Conservation (phyloP, 208 protist genomes). For the Trypanosoma rangeli region DNA sequence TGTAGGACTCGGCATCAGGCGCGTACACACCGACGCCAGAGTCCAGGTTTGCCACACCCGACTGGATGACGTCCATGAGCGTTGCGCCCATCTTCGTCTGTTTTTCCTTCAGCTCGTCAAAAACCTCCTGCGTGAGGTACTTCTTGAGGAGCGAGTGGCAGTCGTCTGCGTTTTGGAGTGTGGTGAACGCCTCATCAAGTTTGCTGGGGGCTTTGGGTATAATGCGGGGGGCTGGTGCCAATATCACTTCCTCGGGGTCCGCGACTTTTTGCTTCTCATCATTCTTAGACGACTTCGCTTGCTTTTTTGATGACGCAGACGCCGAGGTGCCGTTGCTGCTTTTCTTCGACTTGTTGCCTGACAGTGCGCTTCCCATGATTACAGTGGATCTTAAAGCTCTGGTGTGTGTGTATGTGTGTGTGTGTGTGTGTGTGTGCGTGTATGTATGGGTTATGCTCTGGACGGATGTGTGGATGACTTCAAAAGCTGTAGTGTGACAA, state of each 20-base stretch:
- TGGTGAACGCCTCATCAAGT: conserved; percentile 10
- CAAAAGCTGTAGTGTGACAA: too few relatives aligned
- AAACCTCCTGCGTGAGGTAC: conserved; percentile 44
- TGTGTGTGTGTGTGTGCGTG: too few relatives aligned
- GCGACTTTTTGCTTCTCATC: not conserved
- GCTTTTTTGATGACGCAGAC: not conserved
- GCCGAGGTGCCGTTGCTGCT: not conserved
- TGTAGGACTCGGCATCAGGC: conserved; percentile 61
- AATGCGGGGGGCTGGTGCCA: too few relatives aligned
- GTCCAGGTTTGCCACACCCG: conserved; percentile 54
- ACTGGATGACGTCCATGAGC: conserved; percentile 57
- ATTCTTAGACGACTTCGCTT: too few relatives aligned
- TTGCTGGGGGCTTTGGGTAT: conserved; percentile 1
- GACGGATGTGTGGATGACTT: too few relatives aligned
- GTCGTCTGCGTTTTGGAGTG: conserved; percentile 27
- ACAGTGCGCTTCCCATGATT: too few relatives aligned
- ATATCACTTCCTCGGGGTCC: not conserved
- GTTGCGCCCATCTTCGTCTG: conserved; percentile 51
- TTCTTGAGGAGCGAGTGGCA: conserved; percentile 61
- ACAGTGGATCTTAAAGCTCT: too few relatives aligned
- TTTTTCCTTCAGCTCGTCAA: conserved; percentile 39
- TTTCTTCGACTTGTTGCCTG: not conserved
- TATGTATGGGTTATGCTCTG: too few relatives aligned
- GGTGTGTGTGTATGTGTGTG: too few relatives aligned
- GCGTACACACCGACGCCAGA: conserved; percentile 51